Evolutionary conservation across 208 protist genomes (phyloP), one percentile per base, ranked within the genome.

Genomic region (Crithidia expoeki): DNA sequence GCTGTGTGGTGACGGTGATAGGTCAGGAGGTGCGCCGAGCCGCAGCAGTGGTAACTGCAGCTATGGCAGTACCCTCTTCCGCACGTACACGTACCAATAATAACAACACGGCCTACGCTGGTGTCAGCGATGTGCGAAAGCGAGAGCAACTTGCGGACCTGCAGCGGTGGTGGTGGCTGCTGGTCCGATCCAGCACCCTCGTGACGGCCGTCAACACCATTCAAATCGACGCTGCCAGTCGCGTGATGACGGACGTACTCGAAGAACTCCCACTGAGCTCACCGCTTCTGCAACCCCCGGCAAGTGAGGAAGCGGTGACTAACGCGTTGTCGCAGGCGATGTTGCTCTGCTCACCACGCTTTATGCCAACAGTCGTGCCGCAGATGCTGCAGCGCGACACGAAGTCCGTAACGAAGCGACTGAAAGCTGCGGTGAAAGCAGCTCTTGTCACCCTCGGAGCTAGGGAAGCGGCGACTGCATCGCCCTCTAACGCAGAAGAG

Each of bases 131-230:
- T 14, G 34, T 38, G 33, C 61, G 47, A 6, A 25, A 32, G 61
- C 46, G 61, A 10, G 3, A 34, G 1, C 44, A 32, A 2, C 61
- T 67, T 1, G 46, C 61, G 14, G 46, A 67, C 4, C 40, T 67
- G 61, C 72, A 72, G 65, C 61, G 65, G 58, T 83, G 72, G 78
- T 84, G 79, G 79, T 64, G 74, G 72, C 65, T 80, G 49, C 53
- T 77, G 30, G 55, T 84, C 66, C 73, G 72, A 33, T 74, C 59
- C 25, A 68, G 77, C 46, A 60, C 56, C 3, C 63, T 84, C 19
- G 79, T 84, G 16, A 51, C 63, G 6, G 63, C 58, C 12, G 65
- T 84, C 28, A 84, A 84, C 57, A 23, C 62, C 11, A 52, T 36
- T 3, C 66, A 84, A 23, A 40, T 44, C 23, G 79, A 75, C 25